phyloP scores from a whole-genome alignment of 345 rosid species.

The Luvunga scandens region DNA sequence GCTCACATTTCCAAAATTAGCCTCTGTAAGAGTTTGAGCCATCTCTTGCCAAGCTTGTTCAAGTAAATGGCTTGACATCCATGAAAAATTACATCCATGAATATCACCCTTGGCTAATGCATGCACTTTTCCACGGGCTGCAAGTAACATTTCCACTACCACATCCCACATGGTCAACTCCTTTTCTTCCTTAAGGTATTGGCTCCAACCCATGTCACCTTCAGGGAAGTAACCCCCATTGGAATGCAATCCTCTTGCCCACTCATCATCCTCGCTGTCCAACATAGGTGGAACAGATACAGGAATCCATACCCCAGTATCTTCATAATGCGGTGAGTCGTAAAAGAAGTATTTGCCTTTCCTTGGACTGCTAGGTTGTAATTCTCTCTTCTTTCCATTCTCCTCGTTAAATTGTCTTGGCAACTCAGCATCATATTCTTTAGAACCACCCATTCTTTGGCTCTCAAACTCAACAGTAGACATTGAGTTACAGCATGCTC shows the following conservation, averaged over 20 bases:
- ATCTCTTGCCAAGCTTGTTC: slow-evolving; percentile 98
- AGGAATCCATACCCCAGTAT: slow-evolving; percentile 95
- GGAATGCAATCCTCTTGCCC: slow-evolving; percentile 56
- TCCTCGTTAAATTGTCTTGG: background rate
- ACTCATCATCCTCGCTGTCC: slow-evolving; percentile 60
- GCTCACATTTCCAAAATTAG: slow-evolving; percentile 57
- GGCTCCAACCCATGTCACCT: slow-evolving; percentile 85
- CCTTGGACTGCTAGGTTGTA: slow-evolving; percentile 24
- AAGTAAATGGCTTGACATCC: slow-evolving; percentile 63
- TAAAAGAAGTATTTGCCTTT: slow-evolving; percentile 75
- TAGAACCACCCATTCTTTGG: slow-evolving; percentile 12
- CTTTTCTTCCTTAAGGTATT: slow-evolving; percentile 52
- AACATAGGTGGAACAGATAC: slow-evolving; percentile 94
- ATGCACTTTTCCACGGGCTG: slow-evolving; percentile 79
- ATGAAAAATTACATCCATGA: slow-evolving; percentile 42
- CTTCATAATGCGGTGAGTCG: slow-evolving; percentile 73
- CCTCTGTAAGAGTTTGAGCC: slow-evolving; percentile 83
- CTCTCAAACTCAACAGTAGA: background rate
- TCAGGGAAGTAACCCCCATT: slow-evolving; percentile 92
- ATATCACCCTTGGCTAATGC: slow-evolving; percentile 69
- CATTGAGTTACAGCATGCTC: slow-evolving; percentile 2
- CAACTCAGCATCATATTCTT: slow-evolving; percentile 20
- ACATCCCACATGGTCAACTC: slow-evolving; percentile 98
- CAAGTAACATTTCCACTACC: slow-evolving; percentile 72
- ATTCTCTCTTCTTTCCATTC: slow-evolving; percentile 18